These are phyloP conservation scores for Pyricularia sp. DNA, from an alignment of 2,329 filamentous ascomycete genomes.

Conservation along the genomic window DNA sequence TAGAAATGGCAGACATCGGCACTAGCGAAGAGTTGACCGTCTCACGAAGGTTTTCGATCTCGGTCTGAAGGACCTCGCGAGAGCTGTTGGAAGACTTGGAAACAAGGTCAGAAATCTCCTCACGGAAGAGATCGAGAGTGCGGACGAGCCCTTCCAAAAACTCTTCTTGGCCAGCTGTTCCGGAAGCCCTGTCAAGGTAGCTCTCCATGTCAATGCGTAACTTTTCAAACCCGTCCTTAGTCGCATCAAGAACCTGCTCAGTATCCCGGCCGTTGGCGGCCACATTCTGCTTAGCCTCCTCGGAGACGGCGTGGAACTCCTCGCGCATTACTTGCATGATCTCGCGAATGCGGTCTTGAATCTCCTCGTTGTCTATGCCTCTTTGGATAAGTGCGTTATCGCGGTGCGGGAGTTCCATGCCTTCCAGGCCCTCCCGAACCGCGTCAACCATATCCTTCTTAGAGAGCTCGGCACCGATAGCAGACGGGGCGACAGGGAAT, in stretches of 20 bases:
- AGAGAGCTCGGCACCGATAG: conserved; percentile 43
- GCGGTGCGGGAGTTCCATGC: conserved; percentile 32
- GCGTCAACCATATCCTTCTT: conserved; percentile 55
- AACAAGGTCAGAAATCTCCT: conserved; percentile 58
- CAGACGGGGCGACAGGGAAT: conserved; percentile 54
- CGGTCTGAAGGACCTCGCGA: conserved; percentile 65
- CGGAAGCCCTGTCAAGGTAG: conserved; percentile 66
- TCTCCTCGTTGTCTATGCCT: conserved; percentile 25
- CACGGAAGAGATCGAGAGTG: conserved; percentile 57
- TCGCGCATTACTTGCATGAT: conserved; percentile 51
- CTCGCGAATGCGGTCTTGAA: conserved; percentile 51
- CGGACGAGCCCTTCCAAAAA: conserved; percentile 60
- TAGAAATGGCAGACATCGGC: conserved; percentile 23
- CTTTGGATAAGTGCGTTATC: conserved; percentile 23
- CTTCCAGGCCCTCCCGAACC: conserved; percentile 49
- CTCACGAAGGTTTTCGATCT: conserved; percentile 74
- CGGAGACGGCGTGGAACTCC: conserved; percentile 50
- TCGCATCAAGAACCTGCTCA: conserved; percentile 79
- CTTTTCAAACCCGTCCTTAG: conserved; percentile 78
- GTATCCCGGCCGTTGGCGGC: conserved; percentile 72
- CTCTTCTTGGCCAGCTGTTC: conserved; percentile 64
- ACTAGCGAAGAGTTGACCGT: conserved; percentile 63
- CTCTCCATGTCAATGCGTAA: conserved; percentile 71
- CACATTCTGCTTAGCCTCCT: conserved; percentile 67
- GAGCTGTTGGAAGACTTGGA: conserved; percentile 36